phyloP scores from a whole-genome alignment of 164 flowering plant species.

The Stephania cephalantha region DNA sequence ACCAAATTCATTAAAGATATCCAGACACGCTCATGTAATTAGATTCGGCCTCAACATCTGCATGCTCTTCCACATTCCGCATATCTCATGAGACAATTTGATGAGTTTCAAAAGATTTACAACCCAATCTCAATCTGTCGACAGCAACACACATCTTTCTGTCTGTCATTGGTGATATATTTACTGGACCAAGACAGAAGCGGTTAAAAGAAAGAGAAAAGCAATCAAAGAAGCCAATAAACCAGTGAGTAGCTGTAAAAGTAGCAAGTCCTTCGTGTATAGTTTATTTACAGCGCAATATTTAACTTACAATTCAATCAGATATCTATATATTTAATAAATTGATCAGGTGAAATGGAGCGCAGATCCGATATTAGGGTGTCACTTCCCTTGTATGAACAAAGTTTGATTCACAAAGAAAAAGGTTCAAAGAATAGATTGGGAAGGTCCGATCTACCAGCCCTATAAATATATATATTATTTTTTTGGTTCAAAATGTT shows the following conservation, averaged over 20 bases:
- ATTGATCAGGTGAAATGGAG: background rate
- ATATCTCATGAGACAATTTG: background rate
- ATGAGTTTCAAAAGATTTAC: background rate
- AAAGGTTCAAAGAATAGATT: no score
- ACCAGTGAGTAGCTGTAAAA: background rate
- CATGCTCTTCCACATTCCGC: background rate
- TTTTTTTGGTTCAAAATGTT: no score
- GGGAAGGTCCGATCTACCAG: no score
- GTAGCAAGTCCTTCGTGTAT: background rate
- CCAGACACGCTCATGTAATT: background rate
- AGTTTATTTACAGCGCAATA: background rate
- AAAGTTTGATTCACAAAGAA: background rate
- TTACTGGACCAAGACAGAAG: background rate
- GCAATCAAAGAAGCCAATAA: background rate
- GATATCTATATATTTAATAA: background rate
- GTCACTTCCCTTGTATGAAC: background rate
- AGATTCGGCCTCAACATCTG: background rate
- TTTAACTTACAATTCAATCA: background rate
- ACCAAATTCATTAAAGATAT: background rate
- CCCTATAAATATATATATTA: no score
- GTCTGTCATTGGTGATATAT: background rate
- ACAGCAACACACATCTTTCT: background rate
- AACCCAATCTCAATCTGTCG: background rate
- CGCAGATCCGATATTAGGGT: background rate
- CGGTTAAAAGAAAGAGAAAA: background rate